Base-by-base conservation (phyloP, 805 yeast species). In the Candida piceae region DNA sequence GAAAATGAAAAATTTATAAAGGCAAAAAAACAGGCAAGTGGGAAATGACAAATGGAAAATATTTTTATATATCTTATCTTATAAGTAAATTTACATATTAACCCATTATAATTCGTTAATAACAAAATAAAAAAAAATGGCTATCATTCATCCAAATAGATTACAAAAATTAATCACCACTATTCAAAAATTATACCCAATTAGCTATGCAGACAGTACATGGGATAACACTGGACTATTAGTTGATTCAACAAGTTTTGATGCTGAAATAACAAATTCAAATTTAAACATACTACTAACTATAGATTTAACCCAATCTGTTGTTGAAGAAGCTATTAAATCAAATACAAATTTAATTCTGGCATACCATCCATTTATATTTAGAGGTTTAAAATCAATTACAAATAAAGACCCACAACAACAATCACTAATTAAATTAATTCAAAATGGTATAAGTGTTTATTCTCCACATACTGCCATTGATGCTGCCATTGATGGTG, bases 161-260 rank as follows among this genome's bases (percentile, higher is more conserved):
- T 63, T 82, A 19, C 69, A 70, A 37, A 56, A 60, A 29, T 69
- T 77, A 1, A 64, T 81, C 7, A 55, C 60, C 7, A 59, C 60
- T 1, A 78, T 90, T 41, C 85, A 87, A 54, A 78, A 74, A 45
- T 64, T 79, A n/a, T 93, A 84, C 53, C 98, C 98, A 2, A 57
- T 74, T 12, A 74, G 73, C 31, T 72, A 84, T 41, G 97, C 97
- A 0, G 97, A 90, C 51, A 67, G 70, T 16, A 60, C 88, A 3
- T 93, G 98, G 98, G 98, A 93, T 55, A 93, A 93, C 58, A 89
- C 96, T 0, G 98, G 98, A 1, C 67, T 93, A 23, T 61, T 93
- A 31, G 81, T 93, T 8, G 96, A 89, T 52, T 63, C 90, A 24
- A 62, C 77, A 9, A 50, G 50, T 4, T 40, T 45, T 1, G 21